Percentiles rank a stretch among this genome's conserved stretches.
Evolutionary conservation across 352 stramenopile genomes (phyloP).

Genomic region (Phytophthora colocasiae): DNA sequence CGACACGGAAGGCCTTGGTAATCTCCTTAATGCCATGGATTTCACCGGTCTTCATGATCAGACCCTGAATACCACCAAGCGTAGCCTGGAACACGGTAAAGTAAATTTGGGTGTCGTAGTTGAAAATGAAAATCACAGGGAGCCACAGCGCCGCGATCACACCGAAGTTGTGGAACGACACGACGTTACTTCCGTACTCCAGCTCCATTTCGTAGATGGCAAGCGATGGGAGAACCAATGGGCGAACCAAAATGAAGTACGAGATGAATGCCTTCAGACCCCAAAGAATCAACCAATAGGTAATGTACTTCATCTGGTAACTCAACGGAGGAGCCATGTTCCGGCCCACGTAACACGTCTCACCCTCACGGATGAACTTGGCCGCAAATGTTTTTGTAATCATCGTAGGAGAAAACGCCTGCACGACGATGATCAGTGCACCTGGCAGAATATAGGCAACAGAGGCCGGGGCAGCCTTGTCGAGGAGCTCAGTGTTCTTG

Average conservation of each 20-base stretch:
- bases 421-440: constrained; percentile 47
- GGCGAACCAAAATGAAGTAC: constrained; percentile 75
- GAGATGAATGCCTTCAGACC: constrained; percentile 65
- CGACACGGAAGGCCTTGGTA: constrained; percentile 70
- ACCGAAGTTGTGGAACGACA: constrained; percentile 78
- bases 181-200: constrained; percentile 60
- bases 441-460: constrained; percentile 55
- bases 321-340: constrained; percentile 70
- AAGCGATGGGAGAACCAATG: constrained; percentile 69
- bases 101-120: constrained; percentile 85
- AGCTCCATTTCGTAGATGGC: constrained; percentile 77
- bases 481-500: constrained; percentile 52
- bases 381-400: constrained; percentile 61
- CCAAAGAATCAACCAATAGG: constrained; percentile 71
- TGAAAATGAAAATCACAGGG: constrained; percentile 79
- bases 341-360: constrained; percentile 68
- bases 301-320: constrained; percentile 73
- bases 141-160: constrained; percentile 70
- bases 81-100: constrained; percentile 77
- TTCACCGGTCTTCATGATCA: constrained; percentile 78
- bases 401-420: constrained; percentile 53
- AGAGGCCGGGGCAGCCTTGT: constrained; percentile 39
- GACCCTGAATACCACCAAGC: constrained; percentile 56
- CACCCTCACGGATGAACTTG: constrained; percentile 79
- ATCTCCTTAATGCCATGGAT: constrained; percentile 75